Base-by-base conservation (phyloP, 2,329 filamentous ascomycete genomes). In the Plectosphaerella sp. region DNA sequence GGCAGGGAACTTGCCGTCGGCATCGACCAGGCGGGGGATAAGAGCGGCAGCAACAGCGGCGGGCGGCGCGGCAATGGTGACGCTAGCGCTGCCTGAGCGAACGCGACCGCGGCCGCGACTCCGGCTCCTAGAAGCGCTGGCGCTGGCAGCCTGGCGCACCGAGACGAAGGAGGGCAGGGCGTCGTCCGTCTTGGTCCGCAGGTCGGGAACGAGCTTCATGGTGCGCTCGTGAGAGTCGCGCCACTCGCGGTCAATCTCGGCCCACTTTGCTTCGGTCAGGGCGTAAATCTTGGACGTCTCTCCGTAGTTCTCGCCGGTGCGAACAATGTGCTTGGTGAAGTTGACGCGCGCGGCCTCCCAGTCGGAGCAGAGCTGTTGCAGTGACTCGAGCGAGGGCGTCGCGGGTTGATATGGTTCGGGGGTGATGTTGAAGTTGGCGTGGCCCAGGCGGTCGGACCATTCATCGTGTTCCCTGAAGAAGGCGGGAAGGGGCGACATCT, bases 381-480 rank as follows among this genome's bases (percentile, higher is more conserved):
- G 69, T 1, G 74, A 66, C 5, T 80, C 76, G 10, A 85, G 64
- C 58, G 87, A 83, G 56, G 82, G 82, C 3, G 65, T 64, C 15
- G 84, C 78, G 0, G 90, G 87, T 9, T 82, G 69, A 63, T 96
- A 96, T 0, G 92, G 93, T 65, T 86, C 82, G 0, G 92, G 92
- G 20, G 82, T 74, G 60, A 97, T 95, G 61, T 83, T 92, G 67
- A 95, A 97, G 72, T 97, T 96, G 58, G 92, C 92, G 66, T 97
- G 92, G 25, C 93, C 93, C 14, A 97, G 82, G 52, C 84, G 84
- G 63, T 87, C 83, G 1, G 89, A 87, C 93, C 93, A 97, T 59
- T 87, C 84, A 65, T 96, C 91, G 48, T 85, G 78, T 6, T 84
- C 82, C 51, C 88, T 83, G 33, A 86, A 73, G 15, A 88, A 81